Evolutionary conservation across 257 asterid species (phyloP).

Genomic region (Solanum paucissectum): DNA sequence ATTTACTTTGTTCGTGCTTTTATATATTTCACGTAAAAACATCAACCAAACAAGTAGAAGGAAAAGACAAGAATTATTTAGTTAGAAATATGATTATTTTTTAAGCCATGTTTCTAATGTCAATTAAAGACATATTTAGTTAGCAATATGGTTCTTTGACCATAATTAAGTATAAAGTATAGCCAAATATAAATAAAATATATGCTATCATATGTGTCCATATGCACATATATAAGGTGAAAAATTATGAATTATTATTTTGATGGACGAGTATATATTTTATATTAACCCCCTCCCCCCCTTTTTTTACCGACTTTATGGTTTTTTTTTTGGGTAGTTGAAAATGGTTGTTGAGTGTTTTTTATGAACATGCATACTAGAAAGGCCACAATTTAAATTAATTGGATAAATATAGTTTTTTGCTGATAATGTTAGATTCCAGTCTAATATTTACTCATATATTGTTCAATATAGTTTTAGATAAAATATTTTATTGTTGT

Average conservation of each 20-base stretch:
- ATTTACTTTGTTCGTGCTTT: background rate
- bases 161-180: background rate
- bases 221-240: no score
- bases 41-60: background rate
- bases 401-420: background rate
- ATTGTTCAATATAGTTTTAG: background rate
- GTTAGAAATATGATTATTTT: background rate
- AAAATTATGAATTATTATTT: no score
- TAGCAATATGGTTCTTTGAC: background rate
- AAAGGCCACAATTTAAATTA: background rate
- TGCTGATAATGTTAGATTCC: no score
- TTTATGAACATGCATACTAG: background rate
- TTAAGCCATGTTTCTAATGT: background rate
- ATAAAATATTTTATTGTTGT: background rate
- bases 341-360: background rate
- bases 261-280: no score
- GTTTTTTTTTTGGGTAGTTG: no score
- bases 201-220: no score
- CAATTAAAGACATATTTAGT: background rate
- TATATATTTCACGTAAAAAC: background rate
- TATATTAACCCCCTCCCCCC: no score
- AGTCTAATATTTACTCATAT: background rate
- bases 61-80: background rate
- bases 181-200: no score
- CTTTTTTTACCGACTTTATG: no score